phyloP scores from a whole-genome alignment of 2,329 filamentous ascomycete genomes.

The Monosporascus sp. region DNA sequence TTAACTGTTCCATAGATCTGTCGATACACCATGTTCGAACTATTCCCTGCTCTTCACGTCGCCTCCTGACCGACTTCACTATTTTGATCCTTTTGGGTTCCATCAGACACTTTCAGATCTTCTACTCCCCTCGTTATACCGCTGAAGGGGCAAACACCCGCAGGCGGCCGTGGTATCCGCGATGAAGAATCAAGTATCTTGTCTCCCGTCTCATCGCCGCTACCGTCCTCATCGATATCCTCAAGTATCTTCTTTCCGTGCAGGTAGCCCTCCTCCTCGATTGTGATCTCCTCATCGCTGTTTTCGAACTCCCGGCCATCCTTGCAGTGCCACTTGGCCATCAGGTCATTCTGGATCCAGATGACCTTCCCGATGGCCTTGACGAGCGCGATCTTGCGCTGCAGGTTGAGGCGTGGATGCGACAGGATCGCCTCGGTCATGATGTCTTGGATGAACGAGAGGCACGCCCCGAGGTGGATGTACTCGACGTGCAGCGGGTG shows the following conservation, averaged over 20 bases:
- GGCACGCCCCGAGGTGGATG: constrained; percentile 67
- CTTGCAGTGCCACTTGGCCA: constrained; percentile 75
- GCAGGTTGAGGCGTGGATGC: constrained; percentile 61
- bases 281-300: constrained; percentile 40
- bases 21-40: neutral
- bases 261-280: constrained; percentile 60
- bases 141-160: constrained; percentile 22
- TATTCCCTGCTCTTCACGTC: neutral
- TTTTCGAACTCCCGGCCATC: constrained; percentile 56
- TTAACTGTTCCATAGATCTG: too few relatives aligned
- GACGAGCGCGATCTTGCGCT: constrained; percentile 67
- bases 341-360: constrained; percentile 84
- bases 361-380: constrained; percentile 76
- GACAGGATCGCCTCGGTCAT: constrained; percentile 72
- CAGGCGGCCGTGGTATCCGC: constrained; percentile 5
- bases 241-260: constrained; percentile 57
- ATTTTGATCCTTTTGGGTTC: neutral
- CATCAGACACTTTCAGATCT: constrained; percentile 8
- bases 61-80: constrained; percentile 17
- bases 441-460: constrained; percentile 74
- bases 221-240: constrained; percentile 31
- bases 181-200: constrained; percentile 7
- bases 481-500: constrained; percentile 77
- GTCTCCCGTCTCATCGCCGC: constrained; percentile 8
- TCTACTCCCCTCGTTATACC: constrained; percentile 14